Base-by-base conservation (phyloP, 129 eudicot species). In the Flaveria linearis region DNA sequence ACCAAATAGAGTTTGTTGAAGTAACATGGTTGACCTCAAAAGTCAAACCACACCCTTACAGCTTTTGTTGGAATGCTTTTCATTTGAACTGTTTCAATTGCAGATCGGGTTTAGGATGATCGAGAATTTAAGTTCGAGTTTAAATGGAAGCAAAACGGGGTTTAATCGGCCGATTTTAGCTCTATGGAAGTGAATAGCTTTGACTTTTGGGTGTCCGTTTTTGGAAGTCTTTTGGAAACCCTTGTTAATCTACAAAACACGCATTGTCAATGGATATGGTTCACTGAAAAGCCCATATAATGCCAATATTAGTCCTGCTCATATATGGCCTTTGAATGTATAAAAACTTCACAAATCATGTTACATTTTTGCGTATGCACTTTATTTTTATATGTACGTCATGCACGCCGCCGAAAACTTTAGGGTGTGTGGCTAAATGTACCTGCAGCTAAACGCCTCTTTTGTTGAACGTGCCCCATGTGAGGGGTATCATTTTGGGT, bases 41-140 rank as follows among this genome's bases (percentile, higher is more conserved):
- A 36, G 41, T 36, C 41, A 36, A 43, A 9, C 49, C 49, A 43
- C 8, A 58, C 39, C 65, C 11, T 23, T 22, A 58, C 14, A 25
- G 53, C 58, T 6, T 18, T 73, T 47, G 13, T 49, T 14, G 12
- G 15, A 45, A 11, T 18, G 14, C 26, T 2, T 13, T 75, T 47
- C 60, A 62, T 10, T 64, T 17, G 2, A 12, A 1, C 51, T 25
- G n/a, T 62, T 18, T 18, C 68, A 12, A 66, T 76, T 74, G 87
- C 94, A 94, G 99, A 89, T 94, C 74, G 97, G 97, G 28, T 94
- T 91, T 78, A 81, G 99, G 63, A 78, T 52, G 15, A 89, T 94
- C 9, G 99, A 94, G 66, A 71, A 94, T 73, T 47, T 90, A 53
- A 85, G 85, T 55, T 73, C 90, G 12, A 76, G 88, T 63, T 78